Base-by-base conservation (phyloP, 2,329 filamentous ascomycete genomes). In the Clonostachys sp. region DNA sequence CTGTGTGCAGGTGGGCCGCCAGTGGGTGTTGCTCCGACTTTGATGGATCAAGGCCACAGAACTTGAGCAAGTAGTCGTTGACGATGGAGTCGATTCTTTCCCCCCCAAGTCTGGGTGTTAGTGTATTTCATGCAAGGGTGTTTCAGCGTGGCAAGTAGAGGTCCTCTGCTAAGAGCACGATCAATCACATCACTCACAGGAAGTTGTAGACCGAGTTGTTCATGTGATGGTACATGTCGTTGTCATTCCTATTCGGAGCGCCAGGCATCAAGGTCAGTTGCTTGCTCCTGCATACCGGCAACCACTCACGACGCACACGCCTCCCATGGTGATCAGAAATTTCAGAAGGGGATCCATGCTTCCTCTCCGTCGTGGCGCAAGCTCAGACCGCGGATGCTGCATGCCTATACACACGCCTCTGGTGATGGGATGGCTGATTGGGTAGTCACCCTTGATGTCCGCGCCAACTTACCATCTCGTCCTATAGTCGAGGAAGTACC, bases 211-310 rank as follows among this genome's bases (percentile, higher is more conserved):
- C 78, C 39, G 84, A 87, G 62, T 95, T 96, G 71, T 96, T 96
- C 75, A 95, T 83, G 63, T 97, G 92, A 51, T 89, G 79, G 66
- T 94, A 96, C 88, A 95, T 94, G 71, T 96, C 91, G 62, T 95
- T 95, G 67, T 96, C 91, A 64, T 82, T 84, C 89, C 89, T 91
- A 48, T 18, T 30, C 47, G 45, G 33, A 30, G n/a, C 41, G 33
- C 33, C 20, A 30, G 17, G 55, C 44, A 51, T 51, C 45, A 53
- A 53, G 40, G 50, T 50, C 50, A 45, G 45, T 30, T 30, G 24
- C 24, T 24, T 30, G 24, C 24, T 30, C 24, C 24, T 30, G 24
- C 24, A 10, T 30, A 10, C 24, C 24, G 24, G 24, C 24, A 30
- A 30, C 24, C 24, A 30, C 24, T 30, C 24, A 30, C 24, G 24